These are phyloP conservation scores for Zoysia pacifica DNA, from an alignment of 176 grass and related monocot genomes.

Conservation along the genomic window DNA sequence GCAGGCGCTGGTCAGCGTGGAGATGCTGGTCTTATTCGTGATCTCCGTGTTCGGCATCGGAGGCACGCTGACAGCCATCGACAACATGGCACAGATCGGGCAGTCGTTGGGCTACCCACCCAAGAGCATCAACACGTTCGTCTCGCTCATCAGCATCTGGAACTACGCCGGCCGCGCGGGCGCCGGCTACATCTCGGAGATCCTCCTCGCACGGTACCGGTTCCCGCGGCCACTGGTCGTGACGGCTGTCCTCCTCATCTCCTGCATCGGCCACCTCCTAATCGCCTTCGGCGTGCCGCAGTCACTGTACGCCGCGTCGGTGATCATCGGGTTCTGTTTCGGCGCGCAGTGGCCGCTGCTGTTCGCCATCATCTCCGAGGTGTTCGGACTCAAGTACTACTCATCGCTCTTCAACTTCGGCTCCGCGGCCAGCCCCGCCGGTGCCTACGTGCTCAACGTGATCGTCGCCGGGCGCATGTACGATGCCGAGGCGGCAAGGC, in stretches of 20 bases:
- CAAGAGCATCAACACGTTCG: conserved; percentile 82
- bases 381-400: conserved; percentile 96
- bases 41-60: conserved; percentile 76
- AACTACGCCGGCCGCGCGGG: conserved; percentile 89
- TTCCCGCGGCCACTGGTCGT: conserved; percentile 71
- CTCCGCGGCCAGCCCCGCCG: conserved; percentile 68
- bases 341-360: conserved; percentile 88
- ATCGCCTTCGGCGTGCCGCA: conserved; percentile 73
- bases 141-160: conserved; percentile 91
- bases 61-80: conserved; percentile 83
- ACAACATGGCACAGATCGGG: conserved; percentile 97
- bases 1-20: conserved; percentile 61
- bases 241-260: conserved; percentile 62
- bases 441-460: conserved; percentile 71
- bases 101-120: conserved; percentile 72
- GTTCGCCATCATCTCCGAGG: conserved; percentile 90
- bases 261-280: conserved; percentile 80
- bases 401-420: conserved; percentile 95
- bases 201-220: conserved; percentile 60
- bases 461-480: conserved; percentile 54
- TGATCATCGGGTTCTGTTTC: conserved; percentile 89
- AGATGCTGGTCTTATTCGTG: conserved; percentile 57
- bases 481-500: conserved; percentile 45
- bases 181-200: conserved; percentile 71
- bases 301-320: conserved; percentile 70